Conservation (phyloP, 129 eudicot species). For the Helianthus annuus region DNA sequence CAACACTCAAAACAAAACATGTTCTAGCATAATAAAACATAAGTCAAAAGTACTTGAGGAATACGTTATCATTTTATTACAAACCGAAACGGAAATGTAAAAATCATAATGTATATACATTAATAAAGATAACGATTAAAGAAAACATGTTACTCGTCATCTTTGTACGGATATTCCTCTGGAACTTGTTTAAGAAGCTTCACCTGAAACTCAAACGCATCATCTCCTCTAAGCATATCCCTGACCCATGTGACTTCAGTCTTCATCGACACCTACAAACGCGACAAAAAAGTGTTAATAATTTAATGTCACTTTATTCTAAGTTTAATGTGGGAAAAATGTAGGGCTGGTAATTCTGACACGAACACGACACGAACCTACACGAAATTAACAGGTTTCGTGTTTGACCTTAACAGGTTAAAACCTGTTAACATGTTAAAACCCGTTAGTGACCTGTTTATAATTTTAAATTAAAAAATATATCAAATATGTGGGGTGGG, state of each 20-base stretch:
- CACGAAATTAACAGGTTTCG: too few relatives aligned
- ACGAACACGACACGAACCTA: too few relatives aligned
- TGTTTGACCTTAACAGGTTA: too few relatives aligned
- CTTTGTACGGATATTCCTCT: slow-evolving; percentile 97
- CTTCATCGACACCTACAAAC: slow-evolving; percentile 90
- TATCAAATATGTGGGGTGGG: too few relatives aligned
- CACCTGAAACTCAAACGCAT: slow-evolving; percentile 87
- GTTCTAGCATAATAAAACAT: slow-evolving; percentile 6
- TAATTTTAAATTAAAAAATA: too few relatives aligned
- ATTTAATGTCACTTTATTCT: not conserved
- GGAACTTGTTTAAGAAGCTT: slow-evolving; percentile 95
- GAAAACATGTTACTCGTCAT: slow-evolving; percentile 60
- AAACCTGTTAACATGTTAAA: too few relatives aligned
- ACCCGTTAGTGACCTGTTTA: too few relatives aligned
- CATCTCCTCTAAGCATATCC: slow-evolving; percentile 95
- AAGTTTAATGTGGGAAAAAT: slow-evolving; percentile 9
- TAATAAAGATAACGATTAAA: slow-evolving; percentile 9
- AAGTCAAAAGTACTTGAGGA: not conserved
- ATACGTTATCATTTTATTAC: not conserved
- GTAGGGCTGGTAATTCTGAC: too few relatives aligned
- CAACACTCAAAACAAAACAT: slow-evolving; percentile 23
- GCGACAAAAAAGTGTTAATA: not conserved
- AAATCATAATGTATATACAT: slow-evolving; percentile 32
- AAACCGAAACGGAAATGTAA: slow-evolving; percentile 4
- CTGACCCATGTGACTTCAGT: slow-evolving; percentile 94